Percentiles rank a stretch among this genome's conserved stretches.
These are phyloP conservation scores for Wallacemonas sp. DNA, from an alignment of 208 protist species.

Conservation along the genomic window DNA sequence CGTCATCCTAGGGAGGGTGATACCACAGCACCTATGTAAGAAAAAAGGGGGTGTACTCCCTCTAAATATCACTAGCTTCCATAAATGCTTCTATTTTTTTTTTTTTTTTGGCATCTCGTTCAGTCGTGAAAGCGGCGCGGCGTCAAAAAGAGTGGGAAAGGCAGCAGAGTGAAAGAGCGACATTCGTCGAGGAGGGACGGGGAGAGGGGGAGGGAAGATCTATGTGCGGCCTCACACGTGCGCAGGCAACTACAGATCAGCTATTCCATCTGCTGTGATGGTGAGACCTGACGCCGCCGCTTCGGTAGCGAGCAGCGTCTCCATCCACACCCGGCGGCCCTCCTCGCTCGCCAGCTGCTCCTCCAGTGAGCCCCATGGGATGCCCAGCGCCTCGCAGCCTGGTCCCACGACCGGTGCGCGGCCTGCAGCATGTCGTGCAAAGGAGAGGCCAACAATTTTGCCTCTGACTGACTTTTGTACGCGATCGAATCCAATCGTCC, in stretches of 20 bases:
- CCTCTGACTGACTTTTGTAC: constrained; percentile 62
- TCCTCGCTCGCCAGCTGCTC: constrained; percentile 13
- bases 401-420: constrained; percentile 4
- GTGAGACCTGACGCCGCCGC: constrained; percentile 42
- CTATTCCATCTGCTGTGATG: constrained; percentile 49
- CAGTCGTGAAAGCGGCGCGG: no score
- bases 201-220: background rate
- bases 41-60: no score
- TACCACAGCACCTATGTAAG: no score
- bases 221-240: background rate
- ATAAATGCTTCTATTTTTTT: no score
- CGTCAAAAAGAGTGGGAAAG: background rate
- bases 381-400: background rate
- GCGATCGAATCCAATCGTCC: constrained; percentile 64
- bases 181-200: background rate
- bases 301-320: constrained; percentile 33
- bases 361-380: background rate
- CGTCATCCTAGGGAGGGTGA: no score
- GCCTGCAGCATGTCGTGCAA: constrained; percentile 28
- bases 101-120: no score
- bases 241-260: background rate
- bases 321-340: constrained; percentile 37
- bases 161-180: background rate
- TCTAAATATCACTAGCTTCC: no score
- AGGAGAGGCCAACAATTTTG: constrained; percentile 77